Percentiles rank a stretch among this genome's conserved stretches.
phyloP scores from a whole-genome alignment of 2,329 filamentous ascomycete species.

The Aspergillus calidoustus region DNA sequence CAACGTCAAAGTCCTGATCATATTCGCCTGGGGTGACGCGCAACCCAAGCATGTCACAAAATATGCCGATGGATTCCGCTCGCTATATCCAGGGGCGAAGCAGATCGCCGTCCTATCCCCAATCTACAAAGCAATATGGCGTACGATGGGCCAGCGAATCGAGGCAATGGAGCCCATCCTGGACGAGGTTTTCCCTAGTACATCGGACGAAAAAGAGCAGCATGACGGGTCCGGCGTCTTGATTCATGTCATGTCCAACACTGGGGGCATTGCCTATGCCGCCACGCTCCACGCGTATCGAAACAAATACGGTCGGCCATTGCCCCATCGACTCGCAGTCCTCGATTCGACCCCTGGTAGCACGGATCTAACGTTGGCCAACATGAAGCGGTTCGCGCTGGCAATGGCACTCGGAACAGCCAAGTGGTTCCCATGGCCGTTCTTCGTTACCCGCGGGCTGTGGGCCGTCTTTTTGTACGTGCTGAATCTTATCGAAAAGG shows the following conservation, averaged over 20 bases:
- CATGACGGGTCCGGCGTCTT: background rate
- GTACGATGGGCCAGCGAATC: conserved; percentile 1
- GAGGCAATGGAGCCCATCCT: conserved; percentile 11
- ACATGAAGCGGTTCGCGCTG: conserved; percentile 4
- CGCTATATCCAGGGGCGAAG: background rate
- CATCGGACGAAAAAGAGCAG: background rate
- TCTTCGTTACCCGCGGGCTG: conserved; percentile 2
- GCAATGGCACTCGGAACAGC: conserved; percentile 14
- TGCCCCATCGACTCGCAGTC: conserved; percentile 3
- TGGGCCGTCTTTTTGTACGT: conserved; percentile 4
- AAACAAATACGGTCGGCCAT: background rate
- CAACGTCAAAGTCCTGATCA: background rate
- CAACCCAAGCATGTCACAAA: conserved; percentile 8
- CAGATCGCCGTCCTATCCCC: conserved; percentile 8
- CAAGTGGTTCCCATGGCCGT: conserved; percentile 5
- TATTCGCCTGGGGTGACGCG: conserved; percentile 14
- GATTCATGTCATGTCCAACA: conserved; percentile 12
- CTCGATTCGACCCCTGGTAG: conserved; percentile 12
- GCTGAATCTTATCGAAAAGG: background rate
- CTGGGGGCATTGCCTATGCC: conserved; percentile 8
- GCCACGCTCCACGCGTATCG: conserved; percentile 5
- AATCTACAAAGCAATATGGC: conserved; percentile 5
- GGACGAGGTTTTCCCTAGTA: background rate
- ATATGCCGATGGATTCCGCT: conserved; percentile 10
- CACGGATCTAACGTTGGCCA: conserved; percentile 2